These are phyloP conservation scores for Triangularia setosa DNA, from an alignment of 2,329 filamentous ascomycete genomes.

Conservation along the genomic window DNA sequence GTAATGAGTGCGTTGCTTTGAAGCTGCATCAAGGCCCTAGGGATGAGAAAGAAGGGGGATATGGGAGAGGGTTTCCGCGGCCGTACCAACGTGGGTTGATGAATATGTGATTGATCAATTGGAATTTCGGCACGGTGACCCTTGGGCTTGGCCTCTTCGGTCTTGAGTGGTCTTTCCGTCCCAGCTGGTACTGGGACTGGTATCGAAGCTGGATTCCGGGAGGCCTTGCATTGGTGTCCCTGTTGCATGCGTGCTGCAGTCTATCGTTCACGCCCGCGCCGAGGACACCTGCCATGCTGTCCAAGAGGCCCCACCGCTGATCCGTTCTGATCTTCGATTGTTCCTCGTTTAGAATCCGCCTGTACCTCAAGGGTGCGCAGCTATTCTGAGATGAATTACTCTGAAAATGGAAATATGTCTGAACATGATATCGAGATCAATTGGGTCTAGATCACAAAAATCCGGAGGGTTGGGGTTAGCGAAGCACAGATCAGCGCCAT, in stretches of 20 bases:
- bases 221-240: conserved; percentile 23
- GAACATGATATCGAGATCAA: not conserved
- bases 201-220: conserved; percentile 14
- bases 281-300: not conserved
- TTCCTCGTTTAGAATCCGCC: not conserved
- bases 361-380: too few relatives aligned
- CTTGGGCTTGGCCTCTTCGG: not conserved
- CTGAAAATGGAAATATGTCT: too few relatives aligned
- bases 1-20: not conserved
- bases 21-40: not conserved
- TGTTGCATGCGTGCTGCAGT: conserved; percentile 20
- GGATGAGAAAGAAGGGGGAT: not conserved
- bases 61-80: not conserved
- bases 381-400: too few relatives aligned
- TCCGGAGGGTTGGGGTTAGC: not conserved
- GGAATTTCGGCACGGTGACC: conserved; percentile 7
- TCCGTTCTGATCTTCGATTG: not conserved
- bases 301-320: not conserved
- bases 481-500: not conserved
- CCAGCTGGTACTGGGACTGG: not conserved
- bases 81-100: not conserved
- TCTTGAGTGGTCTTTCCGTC: not conserved
- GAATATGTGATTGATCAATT: not conserved
- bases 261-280: conserved; percentile 1
- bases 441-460: not conserved